These are phyloP conservation scores for Halophytophthora batemanensis DNA, from an alignment of 352 stramenopile species.

Conservation along the genomic window DNA sequence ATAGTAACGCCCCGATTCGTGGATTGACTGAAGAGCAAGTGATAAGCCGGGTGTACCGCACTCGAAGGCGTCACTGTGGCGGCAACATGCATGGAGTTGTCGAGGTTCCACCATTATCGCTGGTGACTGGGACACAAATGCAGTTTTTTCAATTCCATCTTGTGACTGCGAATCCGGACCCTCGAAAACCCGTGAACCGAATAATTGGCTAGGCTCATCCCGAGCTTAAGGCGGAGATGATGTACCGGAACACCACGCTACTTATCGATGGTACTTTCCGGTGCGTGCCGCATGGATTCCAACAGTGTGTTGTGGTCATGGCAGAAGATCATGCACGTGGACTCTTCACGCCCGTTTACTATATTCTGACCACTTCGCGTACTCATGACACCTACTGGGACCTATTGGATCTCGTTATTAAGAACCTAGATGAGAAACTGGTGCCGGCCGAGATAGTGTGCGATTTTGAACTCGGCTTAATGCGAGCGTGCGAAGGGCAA, in stretches of 20 bases:
- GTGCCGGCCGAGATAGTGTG: slow-evolving; percentile 3
- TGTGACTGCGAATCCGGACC: slow-evolving; percentile 1
- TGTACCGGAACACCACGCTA: slow-evolving; percentile 3
- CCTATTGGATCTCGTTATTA: slow-evolving; percentile 1
- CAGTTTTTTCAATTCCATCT: slow-evolving; percentile 22
- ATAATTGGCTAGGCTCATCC: slow-evolving; percentile 6
- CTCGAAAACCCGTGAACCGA: not conserved
- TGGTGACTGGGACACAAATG: slow-evolving; percentile 9
- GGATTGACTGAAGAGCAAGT: slow-evolving; percentile 13
- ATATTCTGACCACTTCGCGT: not conserved
- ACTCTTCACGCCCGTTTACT: slow-evolving; percentile 10
- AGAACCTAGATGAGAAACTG: slow-evolving; percentile 4
- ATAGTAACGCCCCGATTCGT: no score
- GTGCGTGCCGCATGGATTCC: slow-evolving; percentile 4
- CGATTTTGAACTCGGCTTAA: no score
- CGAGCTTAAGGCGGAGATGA: not conserved
- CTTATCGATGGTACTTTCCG: slow-evolving; percentile 9
- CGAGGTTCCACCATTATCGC: slow-evolving; percentile 12
- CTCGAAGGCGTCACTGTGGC: slow-evolving; percentile 6
- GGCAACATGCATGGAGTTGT: slow-evolving; percentile 20
- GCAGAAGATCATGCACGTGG: slow-evolving; percentile 2
- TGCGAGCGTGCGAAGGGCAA: no score
- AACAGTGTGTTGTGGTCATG: slow-evolving; percentile 8
- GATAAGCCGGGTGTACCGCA: not conserved
- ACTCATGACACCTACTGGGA: slow-evolving; percentile 3